Evolutionary conservation across 2,329 filamentous ascomycete species (phyloP), one percentile per base, ranked within the genome.

Genomic region (Colletotrichum musae): DNA sequence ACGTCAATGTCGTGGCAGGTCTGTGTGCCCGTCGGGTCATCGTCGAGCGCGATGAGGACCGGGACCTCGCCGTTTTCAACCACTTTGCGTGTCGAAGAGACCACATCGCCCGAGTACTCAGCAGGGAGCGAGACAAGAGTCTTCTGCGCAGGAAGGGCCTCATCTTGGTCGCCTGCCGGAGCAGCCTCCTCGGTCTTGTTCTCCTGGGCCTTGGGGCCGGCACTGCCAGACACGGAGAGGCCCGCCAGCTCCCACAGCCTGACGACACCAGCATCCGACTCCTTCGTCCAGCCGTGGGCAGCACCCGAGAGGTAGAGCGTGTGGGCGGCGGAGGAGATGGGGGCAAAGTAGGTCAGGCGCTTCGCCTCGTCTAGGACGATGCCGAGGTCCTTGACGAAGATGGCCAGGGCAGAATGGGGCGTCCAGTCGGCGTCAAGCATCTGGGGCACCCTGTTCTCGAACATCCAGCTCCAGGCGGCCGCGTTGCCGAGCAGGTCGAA

Each of bases 21-120:
- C 73, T 89, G 87, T 0, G 87, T 89, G n/a, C 87, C 87, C 0
- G 87, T 89, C 39, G 87, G 87, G 64, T 89, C 87, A 68, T 89
- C 87, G 61, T 89, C 87, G 6, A 86, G 79, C 1, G 79, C 79
- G 5, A 86, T 78, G 6, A 77, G 75, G 1, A 77, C 72, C 1
- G 77, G 70, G 12, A 61, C 73, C 3, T 75, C 58, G 13, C 72
- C 68, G 21, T 60, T 70, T 24, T 68, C 47, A 9, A 77, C 73
- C 1, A 71, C 70, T 1, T 53, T 58, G 21, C 64, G 70, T 3
- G 74, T 72, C 10, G 72, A 72, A 16, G 61, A 52, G 12, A 77
- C 64, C 1, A 77, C 72, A 13, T 76, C 73, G 5, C 32, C 56
- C 1, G 62, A 12, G 28, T 75, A 73, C 15, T 74, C 75, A 1